These are phyloP conservation scores for Xylaria cubensis DNA, from an alignment of 495 filamentous ascomycete species.

Conservation along the genomic window DNA sequence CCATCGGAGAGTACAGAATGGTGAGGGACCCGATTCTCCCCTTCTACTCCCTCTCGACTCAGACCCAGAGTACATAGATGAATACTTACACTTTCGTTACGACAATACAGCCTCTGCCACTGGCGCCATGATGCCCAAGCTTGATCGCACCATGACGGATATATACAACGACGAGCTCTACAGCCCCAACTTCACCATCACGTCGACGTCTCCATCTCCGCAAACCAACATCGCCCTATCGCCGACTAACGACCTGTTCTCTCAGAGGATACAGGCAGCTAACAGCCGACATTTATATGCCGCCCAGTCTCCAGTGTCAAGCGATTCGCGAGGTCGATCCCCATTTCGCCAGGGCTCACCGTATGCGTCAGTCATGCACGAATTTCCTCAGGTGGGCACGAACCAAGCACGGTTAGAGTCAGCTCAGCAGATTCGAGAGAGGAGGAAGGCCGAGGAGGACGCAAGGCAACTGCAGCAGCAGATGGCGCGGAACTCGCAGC, in stretches of 20 bases:
- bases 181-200: conserved; percentile 67
- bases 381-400: conserved; percentile 45
- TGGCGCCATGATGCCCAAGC: conserved; percentile 70
- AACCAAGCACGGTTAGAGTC: conserved; percentile 58
- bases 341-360: conserved; percentile 84
- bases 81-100: conserved; percentile 46
- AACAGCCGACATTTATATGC: conserved; percentile 75
- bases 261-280: conserved; percentile 76
- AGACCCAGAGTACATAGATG: conserved; percentile 58
- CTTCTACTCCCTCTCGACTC: conserved; percentile 45
- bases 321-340: conserved; percentile 69
- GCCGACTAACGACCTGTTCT: conserved; percentile 70
- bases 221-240: conserved; percentile 54
- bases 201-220: conserved; percentile 56
- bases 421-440: conserved; percentile 64
- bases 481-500: conserved; percentile 47
- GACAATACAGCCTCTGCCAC: conserved; percentile 56
- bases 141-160: conserved; percentile 86
- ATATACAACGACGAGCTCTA: conserved; percentile 85
- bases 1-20: conserved; percentile 51
- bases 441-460: conserved; percentile 65
- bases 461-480: conserved; percentile 60
- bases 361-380: conserved; percentile 59
- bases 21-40: conserved; percentile 49
- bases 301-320: conserved; percentile 53